Evolutionary conservation across 1,139 yeast genomes (phyloP).

Genomic region (Candida smagusa): DNA sequence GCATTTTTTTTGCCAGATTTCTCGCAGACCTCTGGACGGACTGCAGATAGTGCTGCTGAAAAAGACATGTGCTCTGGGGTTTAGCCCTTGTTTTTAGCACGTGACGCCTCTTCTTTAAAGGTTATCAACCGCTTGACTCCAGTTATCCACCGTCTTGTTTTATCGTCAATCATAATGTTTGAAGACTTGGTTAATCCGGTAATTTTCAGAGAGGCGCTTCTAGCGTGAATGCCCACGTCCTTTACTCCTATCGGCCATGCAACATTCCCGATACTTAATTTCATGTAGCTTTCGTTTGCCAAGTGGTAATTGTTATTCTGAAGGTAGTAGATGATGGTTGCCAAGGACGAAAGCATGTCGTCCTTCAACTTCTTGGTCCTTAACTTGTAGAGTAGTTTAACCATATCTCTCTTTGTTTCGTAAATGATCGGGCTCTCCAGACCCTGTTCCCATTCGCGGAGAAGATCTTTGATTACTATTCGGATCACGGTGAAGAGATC

Average conservation of each 20-base stretch:
- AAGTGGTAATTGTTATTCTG: conserved; percentile 51
- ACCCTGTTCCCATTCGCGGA: conserved; percentile 43
- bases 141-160: conserved; percentile 74
- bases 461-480: conserved; percentile 44
- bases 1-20: conserved; percentile 6
- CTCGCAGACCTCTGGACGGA: conserved; percentile 3
- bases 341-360: conserved; percentile 51
- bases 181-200: conserved; percentile 48
- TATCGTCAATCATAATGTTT: conserved; percentile 76
- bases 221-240: conserved; percentile 75
- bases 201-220: conserved; percentile 50
- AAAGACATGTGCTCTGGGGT: conserved; percentile 1
- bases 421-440: conserved; percentile 19
- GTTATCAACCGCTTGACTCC: conserved; percentile 70
- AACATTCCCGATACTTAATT: conserved; percentile 79
- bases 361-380: conserved; percentile 44
- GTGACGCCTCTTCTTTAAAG: conserved; percentile 34
- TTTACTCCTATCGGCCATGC: conserved; percentile 93
- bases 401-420: conserved; percentile 61
- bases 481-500: conserved; percentile 44
- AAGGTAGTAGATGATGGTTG: conserved; percentile 57
- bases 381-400: conserved; percentile 58
- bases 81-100: conserved; percentile 5
- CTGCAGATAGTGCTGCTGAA: conserved; percentile 2
- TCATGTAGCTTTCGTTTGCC: conserved; percentile 71